These are phyloP conservation scores for Pseudoneurospora amorphoporcata DNA, from an alignment of 495 filamentous ascomycete genomes.

Conservation along the genomic window DNA sequence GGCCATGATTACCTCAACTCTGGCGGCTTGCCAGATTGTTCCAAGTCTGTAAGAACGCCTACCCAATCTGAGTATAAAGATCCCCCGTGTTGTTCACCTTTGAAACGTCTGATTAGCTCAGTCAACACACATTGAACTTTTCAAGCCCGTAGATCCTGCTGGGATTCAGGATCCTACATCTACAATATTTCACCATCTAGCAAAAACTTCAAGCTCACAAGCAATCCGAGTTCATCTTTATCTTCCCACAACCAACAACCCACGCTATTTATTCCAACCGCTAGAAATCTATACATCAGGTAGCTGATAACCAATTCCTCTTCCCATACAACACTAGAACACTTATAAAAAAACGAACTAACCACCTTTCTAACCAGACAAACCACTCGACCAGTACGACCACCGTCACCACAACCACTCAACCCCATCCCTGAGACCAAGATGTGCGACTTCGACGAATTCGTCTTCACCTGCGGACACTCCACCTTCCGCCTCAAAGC, in stretches of 20 bases:
- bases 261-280: neutral
- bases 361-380: neutral
- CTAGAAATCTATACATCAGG: neutral
- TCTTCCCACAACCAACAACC: neutral
- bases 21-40: neutral
- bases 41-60: neutral
- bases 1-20: neutral
- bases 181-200: neutral
- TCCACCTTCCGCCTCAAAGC: constrained; percentile 43
- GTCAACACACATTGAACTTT: neutral
- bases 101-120: neutral
- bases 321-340: neutral
- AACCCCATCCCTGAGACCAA: neutral
- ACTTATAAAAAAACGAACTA: neutral
- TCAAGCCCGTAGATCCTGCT: neutral
- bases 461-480: constrained; percentile 51
- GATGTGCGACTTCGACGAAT: constrained; percentile 62
- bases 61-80: neutral
- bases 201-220: neutral
- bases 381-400: neutral
- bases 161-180: neutral
- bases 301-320: neutral
- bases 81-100: neutral
- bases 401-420: neutral
- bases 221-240: neutral